Evolutionary conservation across 2,329 filamentous ascomycete genomes (phyloP).

Genomic region (Dryadomyces quercus-mongolicae): DNA sequence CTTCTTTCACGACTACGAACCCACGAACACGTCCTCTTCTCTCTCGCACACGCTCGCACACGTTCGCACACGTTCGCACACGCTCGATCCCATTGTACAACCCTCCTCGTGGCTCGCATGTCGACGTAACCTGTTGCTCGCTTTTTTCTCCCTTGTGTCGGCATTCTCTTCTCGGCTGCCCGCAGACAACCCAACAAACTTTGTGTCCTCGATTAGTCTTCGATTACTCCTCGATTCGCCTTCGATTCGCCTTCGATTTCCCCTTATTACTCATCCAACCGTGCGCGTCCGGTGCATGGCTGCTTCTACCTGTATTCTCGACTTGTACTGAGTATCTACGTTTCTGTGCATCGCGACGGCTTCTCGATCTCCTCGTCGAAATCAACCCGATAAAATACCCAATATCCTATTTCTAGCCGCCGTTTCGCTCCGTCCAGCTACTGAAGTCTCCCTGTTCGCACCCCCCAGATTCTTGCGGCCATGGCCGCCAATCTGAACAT

Average conservation of each 20-base stretch:
- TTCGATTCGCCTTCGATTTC: too few species aligned
- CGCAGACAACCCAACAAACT: not conserved
- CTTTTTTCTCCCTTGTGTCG: not conserved
- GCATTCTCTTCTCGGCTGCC: not conserved
- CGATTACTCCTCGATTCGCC: too few species aligned
- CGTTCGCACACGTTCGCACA: not conserved
- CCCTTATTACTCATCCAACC: too few species aligned
- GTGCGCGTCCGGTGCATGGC: too few species aligned
- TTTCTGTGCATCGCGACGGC: too few species aligned
- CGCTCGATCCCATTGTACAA: not conserved
- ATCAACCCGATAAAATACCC: too few species aligned
- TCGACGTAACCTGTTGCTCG: not conserved
- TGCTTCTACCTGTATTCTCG: too few species aligned
- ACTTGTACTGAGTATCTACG: too few species aligned
- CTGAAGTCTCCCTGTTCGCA: too few species aligned
- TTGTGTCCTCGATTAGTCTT: not conserved
- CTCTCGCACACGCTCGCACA: not conserved
- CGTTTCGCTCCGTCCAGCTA: too few species aligned
- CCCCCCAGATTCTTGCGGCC: slow-evolving; percentile 23
- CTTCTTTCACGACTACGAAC: not conserved
- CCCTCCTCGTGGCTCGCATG: not conserved
- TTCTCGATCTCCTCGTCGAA: too few species aligned
- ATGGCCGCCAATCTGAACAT: slow-evolving; percentile 45
- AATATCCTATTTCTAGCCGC: too few species aligned
- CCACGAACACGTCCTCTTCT: not conserved